Percentiles rank a stretch among this genome's conserved stretches.
These are phyloP conservation scores for Fusarium subtropicale DNA, from an alignment of 2,329 filamentous ascomycete genomes.

Conservation along the genomic window DNA sequence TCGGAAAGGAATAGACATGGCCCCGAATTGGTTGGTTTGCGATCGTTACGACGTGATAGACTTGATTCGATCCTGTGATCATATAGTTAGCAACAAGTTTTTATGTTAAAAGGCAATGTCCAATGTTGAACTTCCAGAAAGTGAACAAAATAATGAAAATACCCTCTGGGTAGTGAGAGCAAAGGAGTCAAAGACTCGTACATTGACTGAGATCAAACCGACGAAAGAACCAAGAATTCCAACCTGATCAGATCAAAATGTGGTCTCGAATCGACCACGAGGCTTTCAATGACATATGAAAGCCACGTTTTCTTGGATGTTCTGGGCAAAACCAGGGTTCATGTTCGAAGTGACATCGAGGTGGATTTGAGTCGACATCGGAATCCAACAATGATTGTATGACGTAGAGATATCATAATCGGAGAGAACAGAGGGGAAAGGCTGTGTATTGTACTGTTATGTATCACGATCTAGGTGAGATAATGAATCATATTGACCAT, in stretches of 20 bases:
- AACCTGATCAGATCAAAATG: background rate
- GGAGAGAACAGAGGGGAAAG: background rate
- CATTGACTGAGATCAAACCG: background rate
- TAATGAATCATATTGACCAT: constrained; percentile 28
- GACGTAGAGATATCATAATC: constrained; percentile 8
- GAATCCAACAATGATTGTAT: background rate
- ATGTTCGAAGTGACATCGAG: background rate
- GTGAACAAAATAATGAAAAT: background rate
- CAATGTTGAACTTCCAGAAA: background rate
- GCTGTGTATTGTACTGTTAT: background rate
- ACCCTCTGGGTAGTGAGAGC: background rate
- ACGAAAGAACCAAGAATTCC: background rate
- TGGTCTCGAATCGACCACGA: background rate
- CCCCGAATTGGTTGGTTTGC: background rate
- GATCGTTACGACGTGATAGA: background rate
- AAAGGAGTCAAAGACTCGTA: background rate
- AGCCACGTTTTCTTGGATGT: constrained; percentile 7
- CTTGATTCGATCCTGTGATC: background rate
- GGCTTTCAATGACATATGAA: background rate
- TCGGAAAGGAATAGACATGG: background rate
- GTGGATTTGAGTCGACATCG: background rate
- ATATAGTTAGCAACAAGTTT: background rate
- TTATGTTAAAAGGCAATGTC: background rate
- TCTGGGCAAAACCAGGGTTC: background rate
- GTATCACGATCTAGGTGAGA: too few species aligned